These are phyloP conservation scores for Notholithocarpus densiflorus DNA, from an alignment of 306 rosid species.

Conservation along the genomic window DNA sequence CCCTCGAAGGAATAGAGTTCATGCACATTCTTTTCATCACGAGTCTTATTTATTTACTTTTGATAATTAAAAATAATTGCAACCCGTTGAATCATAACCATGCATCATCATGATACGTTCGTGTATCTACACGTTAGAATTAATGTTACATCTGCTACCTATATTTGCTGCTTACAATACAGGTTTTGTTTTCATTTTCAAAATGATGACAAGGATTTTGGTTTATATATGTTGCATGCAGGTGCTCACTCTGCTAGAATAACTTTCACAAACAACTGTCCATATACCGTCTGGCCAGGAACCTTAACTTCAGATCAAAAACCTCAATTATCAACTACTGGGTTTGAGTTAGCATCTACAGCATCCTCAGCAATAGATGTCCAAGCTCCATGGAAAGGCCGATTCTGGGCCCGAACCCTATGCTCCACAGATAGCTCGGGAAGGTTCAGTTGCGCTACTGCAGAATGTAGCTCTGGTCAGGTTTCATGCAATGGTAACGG, in stretches of 20 bases:
- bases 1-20: not conserved
- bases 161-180: not conserved
- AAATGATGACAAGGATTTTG: not conserved
- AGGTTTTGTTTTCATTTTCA: not conserved
- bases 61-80: no score
- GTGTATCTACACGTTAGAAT: no score
- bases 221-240: not conserved
- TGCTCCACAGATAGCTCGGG: slow-evolving; percentile 28
- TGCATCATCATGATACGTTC: no score
- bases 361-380: not conserved
- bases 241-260: slow-evolving; percentile 19
- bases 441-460: slow-evolving; percentile 30
- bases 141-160: no score
- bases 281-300: slow-evolving; percentile 37
- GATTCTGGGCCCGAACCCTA: slow-evolving; percentile 35
- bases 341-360: slow-evolving; percentile 22
- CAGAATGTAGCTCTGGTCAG: slow-evolving; percentile 36
- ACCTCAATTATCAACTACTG: slow-evolving; percentile 33
- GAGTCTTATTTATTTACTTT: no score
- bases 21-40: no score
- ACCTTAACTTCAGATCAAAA: slow-evolving; percentile 21
- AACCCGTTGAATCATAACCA: no score
- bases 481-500: slow-evolving; percentile 39
- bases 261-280: slow-evolving; percentile 31
- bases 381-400: slow-evolving; percentile 38